These are phyloP conservation scores for Zymoseptoria brevis DNA, from an alignment of 2,329 filamentous ascomycete species.

Conservation along the genomic window DNA sequence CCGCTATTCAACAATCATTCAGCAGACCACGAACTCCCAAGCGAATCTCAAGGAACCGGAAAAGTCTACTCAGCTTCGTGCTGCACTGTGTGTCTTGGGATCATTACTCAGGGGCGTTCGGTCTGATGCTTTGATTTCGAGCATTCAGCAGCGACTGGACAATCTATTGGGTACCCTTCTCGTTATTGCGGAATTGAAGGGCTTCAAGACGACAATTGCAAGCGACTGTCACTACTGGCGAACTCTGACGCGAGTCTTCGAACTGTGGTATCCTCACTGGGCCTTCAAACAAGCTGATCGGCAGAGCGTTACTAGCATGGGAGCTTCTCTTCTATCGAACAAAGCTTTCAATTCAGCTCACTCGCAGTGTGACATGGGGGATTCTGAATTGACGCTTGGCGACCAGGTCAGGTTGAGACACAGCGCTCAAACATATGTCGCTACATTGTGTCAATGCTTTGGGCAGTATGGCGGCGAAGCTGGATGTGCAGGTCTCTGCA, in stretches of 20 bases:
- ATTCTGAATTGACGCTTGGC: background rate
- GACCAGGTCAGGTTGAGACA: background rate
- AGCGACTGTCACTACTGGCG: constrained; percentile 12
- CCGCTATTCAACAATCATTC: background rate
- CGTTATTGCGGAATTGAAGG: constrained; percentile 3
- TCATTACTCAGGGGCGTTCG: constrained; percentile 8
- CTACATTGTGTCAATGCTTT: constrained; percentile 7
- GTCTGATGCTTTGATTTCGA: constrained; percentile 6
- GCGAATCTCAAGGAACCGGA: background rate
- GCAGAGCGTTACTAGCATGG: background rate
- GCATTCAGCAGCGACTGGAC: constrained; percentile 6
- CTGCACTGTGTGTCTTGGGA: constrained; percentile 2
- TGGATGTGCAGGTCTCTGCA: background rate
- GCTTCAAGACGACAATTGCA: background rate
- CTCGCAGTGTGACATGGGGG: background rate
- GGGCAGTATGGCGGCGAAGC: constrained; percentile 2
- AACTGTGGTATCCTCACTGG: constrained; percentile 18
- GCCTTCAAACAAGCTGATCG: constrained; percentile 3
- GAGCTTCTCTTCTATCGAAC: constrained; percentile 1
- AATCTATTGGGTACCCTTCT: constrained; percentile 5
- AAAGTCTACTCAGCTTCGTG: background rate
- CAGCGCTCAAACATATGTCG: constrained; percentile 11
- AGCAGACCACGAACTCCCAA: background rate
- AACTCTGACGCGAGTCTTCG: constrained; percentile 8
- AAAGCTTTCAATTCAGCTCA: constrained; percentile 8